Conservation (phyloP, 2,329 filamentous ascomycete genomes). For the Ophiocordyceps camponoti-leonardi region DNA sequence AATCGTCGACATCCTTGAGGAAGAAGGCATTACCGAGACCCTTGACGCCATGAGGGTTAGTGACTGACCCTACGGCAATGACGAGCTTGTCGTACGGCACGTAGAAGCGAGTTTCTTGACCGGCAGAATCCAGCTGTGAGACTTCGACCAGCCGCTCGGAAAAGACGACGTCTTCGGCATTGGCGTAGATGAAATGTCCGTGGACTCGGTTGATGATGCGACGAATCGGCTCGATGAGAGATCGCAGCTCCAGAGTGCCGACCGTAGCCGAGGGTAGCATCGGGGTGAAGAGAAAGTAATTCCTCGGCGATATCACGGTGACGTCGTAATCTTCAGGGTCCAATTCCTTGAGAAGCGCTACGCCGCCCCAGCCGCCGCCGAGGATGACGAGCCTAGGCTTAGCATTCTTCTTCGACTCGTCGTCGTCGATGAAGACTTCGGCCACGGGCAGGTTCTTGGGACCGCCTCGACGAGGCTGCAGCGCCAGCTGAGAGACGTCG, state of each 20-base stretch:
- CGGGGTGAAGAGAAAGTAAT: constrained; percentile 95
- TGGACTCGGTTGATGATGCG: constrained; percentile 61
- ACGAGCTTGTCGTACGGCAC: constrained; percentile 95
- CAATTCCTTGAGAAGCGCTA: constrained; percentile 78
- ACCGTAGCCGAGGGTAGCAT: constrained; percentile 97
- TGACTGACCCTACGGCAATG: constrained; percentile 77
- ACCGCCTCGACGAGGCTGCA: constrained; percentile 67
- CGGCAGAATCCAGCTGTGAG: constrained; percentile 51
- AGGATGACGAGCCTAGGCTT: constrained; percentile 87
- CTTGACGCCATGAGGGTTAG: constrained; percentile 90
- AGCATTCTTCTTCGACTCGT: constrained; percentile 52
- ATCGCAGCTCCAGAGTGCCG: constrained; percentile 79
- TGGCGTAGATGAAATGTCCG: constrained; percentile 81
- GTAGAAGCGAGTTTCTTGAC: constrained; percentile 71
- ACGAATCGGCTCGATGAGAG: constrained; percentile 82
- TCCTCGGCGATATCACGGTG: constrained; percentile 83
- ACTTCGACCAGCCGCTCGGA: constrained; percentile 82
- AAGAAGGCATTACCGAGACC: constrained; percentile 89
- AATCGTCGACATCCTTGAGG: constrained; percentile 88
- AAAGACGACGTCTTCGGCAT: constrained; percentile 80
- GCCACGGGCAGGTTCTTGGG: constrained; percentile 92
- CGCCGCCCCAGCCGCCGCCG: constrained; percentile 88
- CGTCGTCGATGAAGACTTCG: constrained; percentile 75
- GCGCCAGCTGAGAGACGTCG: constrained; percentile 65
- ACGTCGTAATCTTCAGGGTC: constrained; percentile 89